A percentile compares a stretch with the other conserved stretches of the same genome.
Conservation (phyloP, 176 grass and related monocot genomes). For the Triticum aestivum region IWGSC_CS_RefSeq_v2.1 NC_057811.1:345356723-345357222, state of each 20-base stretch:
- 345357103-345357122: conserved; percentile 16
- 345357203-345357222: neutral
- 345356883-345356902: neutral
- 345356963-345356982: neutral
- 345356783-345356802: neutral
- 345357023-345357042: neutral
- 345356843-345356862: neutral
- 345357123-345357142: conserved; percentile 79
- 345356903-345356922: neutral
- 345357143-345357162: conserved; percentile 57
- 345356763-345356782: neutral
- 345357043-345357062: neutral
- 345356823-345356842: neutral
- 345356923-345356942: neutral
- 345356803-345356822: neutral
- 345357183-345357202: conserved; percentile 8
- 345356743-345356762: neutral
- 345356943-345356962: neutral
- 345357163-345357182: conserved; percentile 57
- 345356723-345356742: neutral
- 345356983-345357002: neutral
- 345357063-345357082: neutral
- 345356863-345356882: too few relatives aligned
- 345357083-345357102: neutral
- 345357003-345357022: neutral